phyloP scores from a whole-genome alignment of 345 rosid species.

The Citropsis articulata region DNA sequence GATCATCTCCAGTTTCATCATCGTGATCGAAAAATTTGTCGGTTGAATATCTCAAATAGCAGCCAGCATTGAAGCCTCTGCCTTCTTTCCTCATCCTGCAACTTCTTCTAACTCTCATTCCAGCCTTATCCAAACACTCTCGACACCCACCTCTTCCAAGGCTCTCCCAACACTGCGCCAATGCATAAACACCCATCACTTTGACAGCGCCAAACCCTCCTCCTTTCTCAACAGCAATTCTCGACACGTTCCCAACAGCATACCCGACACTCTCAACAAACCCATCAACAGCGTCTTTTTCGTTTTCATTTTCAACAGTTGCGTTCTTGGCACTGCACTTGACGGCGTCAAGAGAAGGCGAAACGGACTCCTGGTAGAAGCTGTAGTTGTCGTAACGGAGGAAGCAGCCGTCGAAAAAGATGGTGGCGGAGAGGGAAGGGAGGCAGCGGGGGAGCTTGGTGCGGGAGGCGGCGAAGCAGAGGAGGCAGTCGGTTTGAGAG shows the following conservation, averaged over 20 bases:
- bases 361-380: conserved; percentile 44
- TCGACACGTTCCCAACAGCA: conserved; percentile 33
- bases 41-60: conserved; percentile 45
- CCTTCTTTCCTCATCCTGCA: conserved; percentile 47
- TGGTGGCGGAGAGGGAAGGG: conserved; percentile 39
- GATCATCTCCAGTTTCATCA: conserved; percentile 10
- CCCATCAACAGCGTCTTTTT: neutral
- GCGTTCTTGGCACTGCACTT: conserved; percentile 26
- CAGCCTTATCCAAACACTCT: conserved; percentile 43
- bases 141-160: conserved; percentile 34
- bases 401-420: conserved; percentile 70
- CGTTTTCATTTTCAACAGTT: neutral
- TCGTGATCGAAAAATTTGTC: conserved; percentile 25
- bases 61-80: conserved; percentile 45
- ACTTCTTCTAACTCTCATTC: conserved; percentile 15
- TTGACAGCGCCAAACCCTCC: conserved; percentile 31
- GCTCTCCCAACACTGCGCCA: conserved; percentile 57
- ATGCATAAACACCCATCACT: conserved; percentile 32
- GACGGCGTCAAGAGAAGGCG: conserved; percentile 26
- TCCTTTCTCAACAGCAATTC: conserved; percentile 28
- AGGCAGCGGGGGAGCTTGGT: conserved; percentile 59
- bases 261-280: conserved; percentile 15
- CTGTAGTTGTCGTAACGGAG: conserved; percentile 51
- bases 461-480: conserved; percentile 53
- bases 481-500: conserved; percentile 57